Conservation (phyloP, 257 asterid species). For the Ehretia macrophylla region DNA sequence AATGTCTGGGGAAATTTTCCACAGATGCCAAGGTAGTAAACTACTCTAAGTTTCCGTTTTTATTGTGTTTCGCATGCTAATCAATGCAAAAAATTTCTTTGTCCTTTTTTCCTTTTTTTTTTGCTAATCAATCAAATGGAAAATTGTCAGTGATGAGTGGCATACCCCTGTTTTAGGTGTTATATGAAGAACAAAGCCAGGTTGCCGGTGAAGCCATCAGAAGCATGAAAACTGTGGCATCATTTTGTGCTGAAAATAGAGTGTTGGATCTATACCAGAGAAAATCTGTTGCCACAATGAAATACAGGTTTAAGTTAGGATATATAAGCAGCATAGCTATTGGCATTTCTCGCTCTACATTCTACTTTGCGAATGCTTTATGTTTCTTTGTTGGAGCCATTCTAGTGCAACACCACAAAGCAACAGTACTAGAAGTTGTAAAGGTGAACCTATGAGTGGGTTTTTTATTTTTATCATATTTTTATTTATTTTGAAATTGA, state of each 20-base stretch:
- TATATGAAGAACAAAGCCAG: conserved; percentile 22
- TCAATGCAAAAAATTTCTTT: neutral
- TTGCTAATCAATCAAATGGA: neutral
- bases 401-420: conserved; percentile 19
- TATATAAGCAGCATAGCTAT: conserved; percentile 12
- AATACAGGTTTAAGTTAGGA: conserved; percentile 16
- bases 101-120: too few species aligned
- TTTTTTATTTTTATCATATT: too few species aligned
- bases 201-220: conserved; percentile 30
- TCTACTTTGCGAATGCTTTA: conserved; percentile 14
- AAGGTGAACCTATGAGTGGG: conserved; percentile 8
- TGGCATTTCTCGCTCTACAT: conserved; percentile 19
- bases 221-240: conserved; percentile 22
- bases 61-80: neutral
- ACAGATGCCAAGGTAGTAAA: conserved; percentile 16
- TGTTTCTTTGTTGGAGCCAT: conserved; percentile 29
- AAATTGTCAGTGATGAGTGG: neutral
- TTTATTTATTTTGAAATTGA: neutral
- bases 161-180: neutral
- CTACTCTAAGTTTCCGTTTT: neutral
- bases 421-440: conserved; percentile 13
- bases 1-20: conserved; percentile 11
- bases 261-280: conserved; percentile 24
- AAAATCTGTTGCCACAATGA: conserved; percentile 17
- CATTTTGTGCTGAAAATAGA: conserved; percentile 29